A percentile compares a stretch with the other conserved stretches of the same genome.
Conservation (phyloP, 495 filamentous ascomycete species). For the Hypoxylon cercidicola region DNA sequence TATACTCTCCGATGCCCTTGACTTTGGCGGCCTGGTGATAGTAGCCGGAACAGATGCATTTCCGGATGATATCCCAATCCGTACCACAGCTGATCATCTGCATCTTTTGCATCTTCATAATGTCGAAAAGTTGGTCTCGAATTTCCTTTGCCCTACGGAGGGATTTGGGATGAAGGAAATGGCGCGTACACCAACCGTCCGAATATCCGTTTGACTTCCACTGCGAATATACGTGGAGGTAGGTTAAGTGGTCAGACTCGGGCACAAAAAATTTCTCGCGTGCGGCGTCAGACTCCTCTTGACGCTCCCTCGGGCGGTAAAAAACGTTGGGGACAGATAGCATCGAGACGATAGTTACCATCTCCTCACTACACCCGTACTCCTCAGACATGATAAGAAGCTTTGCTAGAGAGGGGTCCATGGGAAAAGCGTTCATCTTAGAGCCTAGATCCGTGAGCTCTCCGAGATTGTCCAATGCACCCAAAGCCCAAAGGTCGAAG, state of each 20-base stretch:
- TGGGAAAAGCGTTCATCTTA: slow-evolving; percentile 97
- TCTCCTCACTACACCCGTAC: slow-evolving; percentile 95
- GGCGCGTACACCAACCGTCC: slow-evolving; percentile 89
- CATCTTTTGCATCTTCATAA: slow-evolving; percentile 96
- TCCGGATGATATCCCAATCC: slow-evolving; percentile 94
- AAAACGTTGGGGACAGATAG: slow-evolving; percentile 96
- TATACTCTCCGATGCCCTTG: slow-evolving; percentile 96
- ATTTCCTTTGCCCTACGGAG: slow-evolving; percentile 92
- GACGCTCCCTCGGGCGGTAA: slow-evolving; percentile 96
- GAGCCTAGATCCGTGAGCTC: slow-evolving; percentile 87
- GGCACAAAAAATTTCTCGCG: slow-evolving; percentile 99
- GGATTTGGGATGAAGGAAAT: slow-evolving; percentile 94
- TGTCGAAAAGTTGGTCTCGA: slow-evolving; percentile 89
- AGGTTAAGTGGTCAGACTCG: slow-evolving; percentile 95
- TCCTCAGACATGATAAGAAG: slow-evolving; percentile 87
- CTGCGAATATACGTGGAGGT: slow-evolving; percentile 94
- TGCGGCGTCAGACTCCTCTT: slow-evolving; percentile 95
- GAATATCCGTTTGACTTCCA: slow-evolving; percentile 92
- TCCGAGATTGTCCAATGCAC: slow-evolving; percentile 91
- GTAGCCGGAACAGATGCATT: slow-evolving; percentile 97
- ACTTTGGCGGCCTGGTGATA: slow-evolving; percentile 99
- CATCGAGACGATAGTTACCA: slow-evolving; percentile 98
- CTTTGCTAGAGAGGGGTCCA: slow-evolving; percentile 94
- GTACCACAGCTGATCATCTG: slow-evolving; percentile 86
- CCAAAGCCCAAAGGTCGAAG: slow-evolving; percentile 98